Base-by-base conservation (phyloP, 2,329 filamentous ascomycete species). In the Harringtonia lauricola region DNA sequence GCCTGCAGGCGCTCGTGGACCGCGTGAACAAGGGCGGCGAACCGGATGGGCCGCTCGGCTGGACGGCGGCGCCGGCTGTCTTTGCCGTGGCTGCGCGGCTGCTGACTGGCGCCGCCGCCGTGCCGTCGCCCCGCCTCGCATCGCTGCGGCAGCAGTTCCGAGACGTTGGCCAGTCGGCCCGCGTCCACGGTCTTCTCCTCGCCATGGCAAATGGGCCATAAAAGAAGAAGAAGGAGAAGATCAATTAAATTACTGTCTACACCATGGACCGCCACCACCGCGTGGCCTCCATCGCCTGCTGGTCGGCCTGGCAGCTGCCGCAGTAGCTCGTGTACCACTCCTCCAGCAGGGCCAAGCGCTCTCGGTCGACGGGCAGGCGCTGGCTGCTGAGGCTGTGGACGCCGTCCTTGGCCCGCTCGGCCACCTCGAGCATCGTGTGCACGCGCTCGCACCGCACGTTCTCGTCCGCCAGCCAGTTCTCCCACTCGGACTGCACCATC, bases 381-480 rank as follows among this genome's bases (percentile, higher is more conserved):
- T 21, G 22, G 8, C 24, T 36, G 36, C 41, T 48, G 39, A 17
- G 21, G 34, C 38, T 39, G 34, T 34, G 33, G 9, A 14, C 19
- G 37, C 18, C 17, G 22, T 14, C 30, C 14, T 40, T 12, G 14
- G n/a, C 15, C 4, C 24, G 17, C 28, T 8, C 14, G n/a, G 30
- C 39, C 36, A 19, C 36, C 38, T 37, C 26, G 18, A 83, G 59
- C 54, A 72, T 61, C 28, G 56, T 57, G 22, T 67, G 64, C 7
- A 76, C 66, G 56, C 83, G 75, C 45, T 77, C 76, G 60, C 92
- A 98, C 39, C 85, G 76, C 29, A 70, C 63, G 50, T 79, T 81
- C 64, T 98, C 92, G 52, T 86, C 82, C 3, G 75, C 63, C 26
- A 96, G 72, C 89, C 90, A 98, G 50, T 86, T 85, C 65, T 95